A percentile compares a stretch with the other conserved stretches of the same genome.
Evolutionary conservation across 176 grass and related monocot genomes (phyloP).

Genomic region (Juncus effusus): DNA sequence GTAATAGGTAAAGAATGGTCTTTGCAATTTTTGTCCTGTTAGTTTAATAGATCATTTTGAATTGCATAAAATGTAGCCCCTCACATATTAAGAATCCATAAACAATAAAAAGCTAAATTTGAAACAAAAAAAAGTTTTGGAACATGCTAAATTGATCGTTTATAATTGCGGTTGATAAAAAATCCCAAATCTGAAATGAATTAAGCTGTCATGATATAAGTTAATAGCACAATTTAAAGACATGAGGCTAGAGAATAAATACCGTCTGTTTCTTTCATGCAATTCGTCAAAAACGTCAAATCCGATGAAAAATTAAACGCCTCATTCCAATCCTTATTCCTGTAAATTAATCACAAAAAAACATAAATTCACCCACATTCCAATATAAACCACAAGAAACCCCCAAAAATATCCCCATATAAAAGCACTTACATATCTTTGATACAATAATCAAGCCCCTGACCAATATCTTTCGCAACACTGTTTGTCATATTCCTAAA

Average conservation of each 20-base stretch:
- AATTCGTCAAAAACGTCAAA: constrained; percentile 48
- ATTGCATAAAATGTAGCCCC: too few relatives aligned
- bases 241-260: neutral
- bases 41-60: too few relatives aligned
- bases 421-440: constrained; percentile 45
- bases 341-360: constrained; percentile 17
- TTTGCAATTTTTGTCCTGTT: too few relatives aligned
- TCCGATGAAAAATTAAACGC: constrained; percentile 81
- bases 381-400: too few relatives aligned
- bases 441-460: constrained; percentile 67
- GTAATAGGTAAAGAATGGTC: too few relatives aligned
- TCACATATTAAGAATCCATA: too few relatives aligned
- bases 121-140: neutral
- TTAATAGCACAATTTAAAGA: neutral
- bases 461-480: constrained; percentile 41
- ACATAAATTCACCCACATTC: too few relatives aligned
- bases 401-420: neutral
- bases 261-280: constrained; percentile 73
- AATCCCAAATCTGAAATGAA: neutral
- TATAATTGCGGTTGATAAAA: neutral
- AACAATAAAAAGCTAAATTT: too few relatives aligned
- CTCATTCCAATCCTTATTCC: constrained; percentile 66
- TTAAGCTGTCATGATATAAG: neutral
- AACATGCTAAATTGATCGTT: neutral
- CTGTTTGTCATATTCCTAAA: constrained; percentile 41